Evolutionary conservation across 2,329 filamentous ascomycete species (phyloP).

Genomic region (Aquanectria penicillioides): DNA sequence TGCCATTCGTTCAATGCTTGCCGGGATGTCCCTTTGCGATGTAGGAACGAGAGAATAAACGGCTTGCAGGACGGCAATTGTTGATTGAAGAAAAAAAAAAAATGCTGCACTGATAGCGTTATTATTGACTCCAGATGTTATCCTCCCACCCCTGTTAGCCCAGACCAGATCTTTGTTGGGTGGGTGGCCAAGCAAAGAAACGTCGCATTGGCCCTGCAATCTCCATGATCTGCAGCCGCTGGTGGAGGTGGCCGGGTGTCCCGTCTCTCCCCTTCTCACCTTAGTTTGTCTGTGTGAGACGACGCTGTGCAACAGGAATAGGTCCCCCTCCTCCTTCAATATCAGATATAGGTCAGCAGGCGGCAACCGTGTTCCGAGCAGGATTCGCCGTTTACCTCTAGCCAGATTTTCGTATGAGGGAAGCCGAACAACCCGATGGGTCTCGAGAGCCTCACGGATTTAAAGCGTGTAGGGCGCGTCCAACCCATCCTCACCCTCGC

Average conservation of each 20-base stretch:
- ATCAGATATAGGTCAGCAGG: not conserved
- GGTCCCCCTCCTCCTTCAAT: conserved; percentile 7
- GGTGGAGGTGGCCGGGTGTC: conserved; percentile 11
- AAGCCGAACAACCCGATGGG: not conserved
- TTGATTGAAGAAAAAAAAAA: not conserved
- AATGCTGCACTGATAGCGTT: not conserved
- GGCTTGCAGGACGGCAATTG: too few relatives aligned
- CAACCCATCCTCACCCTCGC: not conserved
- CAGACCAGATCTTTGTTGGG: conserved; percentile 14
- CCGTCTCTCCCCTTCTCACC: conserved; percentile 15
- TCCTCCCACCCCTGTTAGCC: not conserved
- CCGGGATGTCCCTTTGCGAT: not conserved
- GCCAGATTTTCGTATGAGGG: not conserved
- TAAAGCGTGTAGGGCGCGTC: too few relatives aligned
- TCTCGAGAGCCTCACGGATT: not conserved
- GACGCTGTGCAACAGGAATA: conserved; percentile 16
- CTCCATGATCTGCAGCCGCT: conserved; percentile 37
- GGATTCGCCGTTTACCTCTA: not conserved
- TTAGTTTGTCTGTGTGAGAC: conserved; percentile 22
- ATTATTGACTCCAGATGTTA: not conserved
- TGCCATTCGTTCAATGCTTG: not conserved
- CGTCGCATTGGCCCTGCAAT: conserved; percentile 33
- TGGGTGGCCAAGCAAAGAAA: conserved; percentile 6
- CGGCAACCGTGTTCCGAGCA: not conserved
- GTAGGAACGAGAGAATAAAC: not conserved